Evolutionary conservation across 2,329 filamentous ascomycete genomes (phyloP).

Genomic region (Endothia cerciana): DNA sequence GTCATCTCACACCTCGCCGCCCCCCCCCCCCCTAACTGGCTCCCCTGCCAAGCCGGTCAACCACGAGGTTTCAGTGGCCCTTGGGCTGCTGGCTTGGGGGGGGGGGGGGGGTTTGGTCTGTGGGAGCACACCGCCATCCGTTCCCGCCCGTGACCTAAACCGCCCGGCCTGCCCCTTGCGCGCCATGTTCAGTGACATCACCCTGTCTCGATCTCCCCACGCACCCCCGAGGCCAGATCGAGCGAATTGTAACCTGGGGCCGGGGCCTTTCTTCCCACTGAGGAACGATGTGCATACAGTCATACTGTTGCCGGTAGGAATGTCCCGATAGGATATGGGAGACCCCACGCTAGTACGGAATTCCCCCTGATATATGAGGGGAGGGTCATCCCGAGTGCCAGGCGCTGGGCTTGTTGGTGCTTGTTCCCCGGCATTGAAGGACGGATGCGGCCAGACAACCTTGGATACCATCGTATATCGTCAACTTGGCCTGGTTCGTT

Average conservation of each 20-base stretch:
- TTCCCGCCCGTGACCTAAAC: neutral
- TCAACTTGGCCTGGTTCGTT: no score
- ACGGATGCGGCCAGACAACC: neutral
- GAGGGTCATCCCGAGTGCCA: neutral
- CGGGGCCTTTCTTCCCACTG: no score
- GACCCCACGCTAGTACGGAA: neutral
- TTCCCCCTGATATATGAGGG: neutral
- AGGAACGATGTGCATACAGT: no score
- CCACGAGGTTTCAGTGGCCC: neutral
- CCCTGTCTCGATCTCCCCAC: neutral
- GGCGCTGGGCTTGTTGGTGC: neutral
- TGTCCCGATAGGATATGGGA: neutral
- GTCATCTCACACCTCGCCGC: neutral
- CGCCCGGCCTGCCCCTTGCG: neutral
- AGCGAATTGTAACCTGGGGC: no score
- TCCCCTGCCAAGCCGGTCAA: neutral
- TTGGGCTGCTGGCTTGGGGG: neutral
- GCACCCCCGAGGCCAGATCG: no score
- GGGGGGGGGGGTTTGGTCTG: neutral
- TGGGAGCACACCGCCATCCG: neutral
- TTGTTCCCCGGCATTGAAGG: neutral
- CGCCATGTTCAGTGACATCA: constrained; percentile 6
- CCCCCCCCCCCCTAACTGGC: no score
- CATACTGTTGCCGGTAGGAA: neutral
- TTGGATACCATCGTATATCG: neutral